Evolutionary conservation across 768 basidiomycete species (phyloP).

Genomic region (Leucocoprinus leucothites): DNA sequence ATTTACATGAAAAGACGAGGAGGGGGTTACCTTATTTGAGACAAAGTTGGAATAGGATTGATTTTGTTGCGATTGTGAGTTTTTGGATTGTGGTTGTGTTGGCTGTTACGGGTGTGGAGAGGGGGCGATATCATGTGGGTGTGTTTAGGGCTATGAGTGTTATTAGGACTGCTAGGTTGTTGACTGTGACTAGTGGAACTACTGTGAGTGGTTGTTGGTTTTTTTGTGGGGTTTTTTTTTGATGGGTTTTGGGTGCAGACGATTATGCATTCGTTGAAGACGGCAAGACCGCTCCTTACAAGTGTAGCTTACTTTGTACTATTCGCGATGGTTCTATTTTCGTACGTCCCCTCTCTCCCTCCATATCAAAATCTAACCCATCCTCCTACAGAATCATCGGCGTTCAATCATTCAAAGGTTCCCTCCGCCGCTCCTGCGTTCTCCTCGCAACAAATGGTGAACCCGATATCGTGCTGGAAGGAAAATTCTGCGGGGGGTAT

Average conservation of each 20-base stretch:
- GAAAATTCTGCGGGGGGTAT: constrained; percentile 78
- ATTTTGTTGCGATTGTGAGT: constrained; percentile 77
- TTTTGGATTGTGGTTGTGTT: constrained; percentile 87
- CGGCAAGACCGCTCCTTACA: constrained; percentile 83
- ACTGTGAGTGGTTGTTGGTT: constrained; percentile 49
- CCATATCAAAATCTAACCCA: background rate
- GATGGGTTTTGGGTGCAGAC: constrained; percentile 33
- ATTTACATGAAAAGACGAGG: constrained; percentile 52
- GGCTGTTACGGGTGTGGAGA: constrained; percentile 66
- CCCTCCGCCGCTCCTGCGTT: constrained; percentile 63
- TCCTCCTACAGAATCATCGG: constrained; percentile 69
- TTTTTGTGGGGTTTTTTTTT: background rate
- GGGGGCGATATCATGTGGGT: constrained; percentile 69
- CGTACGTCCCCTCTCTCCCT: constrained; percentile 44
- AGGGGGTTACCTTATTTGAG: constrained; percentile 84
- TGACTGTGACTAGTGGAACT: constrained; percentile 90
- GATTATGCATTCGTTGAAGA: constrained; percentile 91
- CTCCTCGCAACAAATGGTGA: constrained; percentile 56
- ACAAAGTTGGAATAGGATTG: constrained; percentile 91
- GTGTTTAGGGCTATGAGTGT: constrained; percentile 89
- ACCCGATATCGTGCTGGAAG: constrained; percentile 36
- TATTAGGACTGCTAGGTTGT: constrained; percentile 73
- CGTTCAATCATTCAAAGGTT: constrained; percentile 91
- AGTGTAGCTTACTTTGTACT: constrained; percentile 89
- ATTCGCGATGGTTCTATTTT: constrained; percentile 87